phyloP scores from a whole-genome alignment of 2,329 filamentous ascomycete species.

The Graphilbum fragrans region DNA sequence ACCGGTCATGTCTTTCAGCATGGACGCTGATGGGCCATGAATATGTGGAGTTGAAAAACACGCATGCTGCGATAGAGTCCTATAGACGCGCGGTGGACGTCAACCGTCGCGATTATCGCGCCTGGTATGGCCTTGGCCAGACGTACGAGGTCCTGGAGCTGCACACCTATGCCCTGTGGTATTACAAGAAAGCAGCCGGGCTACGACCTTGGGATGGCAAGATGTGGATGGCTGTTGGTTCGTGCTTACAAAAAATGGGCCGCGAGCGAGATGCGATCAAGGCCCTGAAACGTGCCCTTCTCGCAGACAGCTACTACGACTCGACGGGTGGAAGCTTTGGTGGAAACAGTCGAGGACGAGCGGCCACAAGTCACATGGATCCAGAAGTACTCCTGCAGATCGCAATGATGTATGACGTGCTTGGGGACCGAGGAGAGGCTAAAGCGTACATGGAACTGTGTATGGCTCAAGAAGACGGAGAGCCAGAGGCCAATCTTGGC shows the following conservation, averaged over 20 bases:
- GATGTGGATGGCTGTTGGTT: constrained; percentile 96
- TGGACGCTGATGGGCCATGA: constrained; percentile 99
- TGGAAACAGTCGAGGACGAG: constrained; percentile 23
- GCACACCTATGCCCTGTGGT: constrained; percentile 94
- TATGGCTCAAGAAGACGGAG: constrained; percentile 80
- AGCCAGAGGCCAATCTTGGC: constrained; percentile 22
- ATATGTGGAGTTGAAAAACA: constrained; percentile 97
- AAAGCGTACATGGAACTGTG: constrained; percentile 94
- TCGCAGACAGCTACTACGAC: constrained; percentile 80
- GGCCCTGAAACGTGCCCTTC: constrained; percentile 80
- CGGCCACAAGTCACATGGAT: constrained; percentile 56
- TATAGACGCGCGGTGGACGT: constrained; percentile 92
- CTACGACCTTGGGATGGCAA: constrained; percentile 94
- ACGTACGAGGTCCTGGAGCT: constrained; percentile 97
- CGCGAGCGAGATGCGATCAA: constrained; percentile 86
- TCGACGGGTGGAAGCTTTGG: constrained; percentile 39
- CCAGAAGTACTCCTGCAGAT: constrained; percentile 87
- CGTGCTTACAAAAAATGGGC: constrained; percentile 82
- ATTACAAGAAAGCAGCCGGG: constrained; percentile 90
- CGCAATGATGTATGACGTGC: constrained; percentile 73
- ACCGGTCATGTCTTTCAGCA: constrained; percentile 81
- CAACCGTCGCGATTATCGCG: constrained; percentile 90
- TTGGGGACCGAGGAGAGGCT: constrained; percentile 67
- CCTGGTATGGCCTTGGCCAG: constrained; percentile 95
- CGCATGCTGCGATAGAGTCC: constrained; percentile 92